phyloP scores from a whole-genome alignment of 768 basidiomycete genomes.

The Trametes maxima region DNA sequence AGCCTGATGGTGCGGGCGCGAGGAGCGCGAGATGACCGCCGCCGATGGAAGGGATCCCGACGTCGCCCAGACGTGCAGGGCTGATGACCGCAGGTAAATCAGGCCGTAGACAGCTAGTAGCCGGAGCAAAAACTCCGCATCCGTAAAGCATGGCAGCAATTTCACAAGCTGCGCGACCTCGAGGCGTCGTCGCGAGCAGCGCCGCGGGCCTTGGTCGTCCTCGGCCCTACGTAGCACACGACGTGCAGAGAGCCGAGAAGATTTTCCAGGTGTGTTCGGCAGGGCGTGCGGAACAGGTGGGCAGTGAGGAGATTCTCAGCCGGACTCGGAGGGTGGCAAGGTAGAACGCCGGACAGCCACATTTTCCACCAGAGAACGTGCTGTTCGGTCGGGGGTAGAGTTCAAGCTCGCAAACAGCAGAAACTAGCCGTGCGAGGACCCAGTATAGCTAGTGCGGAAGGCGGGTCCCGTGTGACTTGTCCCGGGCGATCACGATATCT shows the following conservation, averaged over 20 bases:
- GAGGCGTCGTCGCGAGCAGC: conserved; percentile 2
- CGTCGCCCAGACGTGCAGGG: neutral
- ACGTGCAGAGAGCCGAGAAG: neutral
- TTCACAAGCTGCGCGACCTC: neutral
- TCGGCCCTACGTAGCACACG: neutral
- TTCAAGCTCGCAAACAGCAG: no score
- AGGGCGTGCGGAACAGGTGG: neutral
- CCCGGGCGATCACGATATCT: no score
- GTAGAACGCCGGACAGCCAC: neutral
- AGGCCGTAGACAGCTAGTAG: conserved; percentile 8
- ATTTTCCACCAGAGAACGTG: no score
- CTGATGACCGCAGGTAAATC: conserved; percentile 2
- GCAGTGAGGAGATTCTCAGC: neutral
- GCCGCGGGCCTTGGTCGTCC: neutral
- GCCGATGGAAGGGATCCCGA: conserved; percentile 3
- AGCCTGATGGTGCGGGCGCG: neutral
- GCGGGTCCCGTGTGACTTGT: no score
- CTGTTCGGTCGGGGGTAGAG: no score
- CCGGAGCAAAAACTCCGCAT: conserved; percentile 16
- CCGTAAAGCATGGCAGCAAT: neutral
- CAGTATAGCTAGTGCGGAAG: no score
- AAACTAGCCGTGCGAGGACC: no score
- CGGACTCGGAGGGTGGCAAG: neutral
- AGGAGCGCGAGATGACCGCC: conserved; percentile 12
- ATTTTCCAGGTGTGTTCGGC: neutral